These are phyloP conservation scores for Trichoderma semiorbis DNA, from an alignment of 2,329 filamentous ascomycete genomes.

Conservation along the genomic window DNA sequence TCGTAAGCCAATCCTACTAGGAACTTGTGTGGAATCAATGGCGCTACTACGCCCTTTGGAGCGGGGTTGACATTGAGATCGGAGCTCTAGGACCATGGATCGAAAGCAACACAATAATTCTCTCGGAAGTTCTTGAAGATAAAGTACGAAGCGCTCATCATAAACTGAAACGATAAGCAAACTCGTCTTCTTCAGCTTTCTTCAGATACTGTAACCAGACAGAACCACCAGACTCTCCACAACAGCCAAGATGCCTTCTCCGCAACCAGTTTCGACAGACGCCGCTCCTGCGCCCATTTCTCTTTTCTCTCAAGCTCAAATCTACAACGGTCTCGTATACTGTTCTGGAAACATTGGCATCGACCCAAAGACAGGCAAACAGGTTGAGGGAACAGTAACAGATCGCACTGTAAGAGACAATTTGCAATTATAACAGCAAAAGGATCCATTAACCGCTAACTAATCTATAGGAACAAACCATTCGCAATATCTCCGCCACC, in stretches of 20 bases:
- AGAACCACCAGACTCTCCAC: background rate
- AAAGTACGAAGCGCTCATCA: background rate
- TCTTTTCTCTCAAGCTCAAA: slow-evolving; percentile 57
- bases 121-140: background rate
- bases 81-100: background rate
- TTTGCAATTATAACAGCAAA: no score
- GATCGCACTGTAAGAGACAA: slow-evolving; percentile 34
- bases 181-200: background rate
- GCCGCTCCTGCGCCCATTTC: slow-evolving; percentile 40
- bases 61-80: background rate
- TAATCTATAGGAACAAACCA: slow-evolving; percentile 43
- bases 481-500: slow-evolving; percentile 57
- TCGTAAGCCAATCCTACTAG: background rate
- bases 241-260: slow-evolving; percentile 5
- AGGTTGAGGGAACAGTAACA: slow-evolving; percentile 52
- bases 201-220: background rate
- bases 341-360: slow-evolving; percentile 62
- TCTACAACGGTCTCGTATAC: slow-evolving; percentile 63
- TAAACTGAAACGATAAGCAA: background rate
- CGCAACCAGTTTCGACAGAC: background rate
- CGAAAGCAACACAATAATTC: background rate
- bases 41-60: background rate
- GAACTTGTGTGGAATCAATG: background rate
- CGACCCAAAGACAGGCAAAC: slow-evolving; percentile 47
- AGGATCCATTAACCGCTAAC: background rate